Conservation (phyloP, 768 basidiomycete species). For the Leccinum subgranulosum region DNA sequence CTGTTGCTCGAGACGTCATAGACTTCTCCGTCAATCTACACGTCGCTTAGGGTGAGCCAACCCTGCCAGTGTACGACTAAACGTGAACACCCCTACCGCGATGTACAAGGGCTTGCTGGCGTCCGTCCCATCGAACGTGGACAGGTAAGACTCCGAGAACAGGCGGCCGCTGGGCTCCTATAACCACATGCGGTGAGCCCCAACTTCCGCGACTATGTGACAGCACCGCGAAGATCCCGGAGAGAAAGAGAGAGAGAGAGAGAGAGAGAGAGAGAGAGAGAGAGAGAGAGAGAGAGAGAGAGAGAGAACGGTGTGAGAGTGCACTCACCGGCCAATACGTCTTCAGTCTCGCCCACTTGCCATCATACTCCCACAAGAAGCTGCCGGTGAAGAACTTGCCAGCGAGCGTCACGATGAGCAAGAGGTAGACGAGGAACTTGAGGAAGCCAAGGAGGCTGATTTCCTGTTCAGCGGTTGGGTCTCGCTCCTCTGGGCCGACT, state of each 20-base stretch:
- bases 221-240: background rate
- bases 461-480: conserved; percentile 68
- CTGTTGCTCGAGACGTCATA: conserved; percentile 84
- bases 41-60: conserved; percentile 12
- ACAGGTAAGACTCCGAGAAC: conserved; percentile 71
- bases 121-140: conserved; percentile 68
- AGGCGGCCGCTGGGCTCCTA: conserved; percentile 56
- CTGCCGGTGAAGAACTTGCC: conserved; percentile 88
- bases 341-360: conserved; percentile 57
- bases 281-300: background rate
- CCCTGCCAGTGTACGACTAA: background rate
- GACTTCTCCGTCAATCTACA: conserved; percentile 86
- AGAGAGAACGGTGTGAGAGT: background rate
- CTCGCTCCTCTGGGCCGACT: conserved; percentile 68
- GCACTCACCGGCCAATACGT: conserved; percentile 61
- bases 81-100: conserved; percentile 52
- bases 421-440: conserved; percentile 61
- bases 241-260: background rate
- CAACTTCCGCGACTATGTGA: background rate
- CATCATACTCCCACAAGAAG: conserved; percentile 79
- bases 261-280: background rate
- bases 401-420: conserved; percentile 54
- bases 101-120: conserved; percentile 72
- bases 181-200: background rate
- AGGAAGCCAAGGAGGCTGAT: conserved; percentile 62